Base-by-base conservation (phyloP, 306 rosid genomes). In the Coriaria nepalensis region DNA sequence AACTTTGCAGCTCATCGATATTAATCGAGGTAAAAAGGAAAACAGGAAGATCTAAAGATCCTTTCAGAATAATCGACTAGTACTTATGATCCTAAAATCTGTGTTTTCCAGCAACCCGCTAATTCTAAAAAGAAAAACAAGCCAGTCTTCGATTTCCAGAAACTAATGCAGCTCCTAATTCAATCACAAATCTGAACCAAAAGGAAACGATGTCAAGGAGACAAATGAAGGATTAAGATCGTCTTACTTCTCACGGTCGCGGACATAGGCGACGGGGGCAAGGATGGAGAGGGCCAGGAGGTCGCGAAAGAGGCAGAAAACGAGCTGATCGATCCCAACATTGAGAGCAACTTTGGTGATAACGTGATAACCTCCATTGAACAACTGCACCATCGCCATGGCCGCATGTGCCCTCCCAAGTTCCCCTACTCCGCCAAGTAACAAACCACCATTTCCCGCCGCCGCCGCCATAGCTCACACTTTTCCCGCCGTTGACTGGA, bases 311-410 rank as follows among this genome's bases (percentile, higher is more conserved):
- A 83, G 68, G 40, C 95, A 88, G 75, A 88, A 88, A 10, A 88
- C 95, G 45, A 83, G 61, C 55, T 83, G 90, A 59, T 83, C 83
- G 66, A 88, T 39, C 11, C 95, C 96, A 58, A 78, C 90, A 43
- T 88, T 74, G 59, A 88, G 95, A 51, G 96, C 95, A 0, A 88
- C 76, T 66, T 88, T 88, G 75, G 96, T 81, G 51, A 88, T 69
- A 13, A 88, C 96, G 61, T 88, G 96, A 62, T 83, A 88, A 5
- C 95, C 95, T 42, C 93, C 97, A 65, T 70, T 70, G 76, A 72
- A 59, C 13, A 83, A 55, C 68, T 88, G 96, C 6, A 85, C 81
- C 38, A 84, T 0, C 5, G 77, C 90, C 96, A 83, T 74, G 42
- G 77, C 83, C 47, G 71, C 47, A 55, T 88, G 95, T 12, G 96